Base-by-base conservation (phyloP, 352 stramenopile genomes). In the Phytophthora citricola region DNA sequence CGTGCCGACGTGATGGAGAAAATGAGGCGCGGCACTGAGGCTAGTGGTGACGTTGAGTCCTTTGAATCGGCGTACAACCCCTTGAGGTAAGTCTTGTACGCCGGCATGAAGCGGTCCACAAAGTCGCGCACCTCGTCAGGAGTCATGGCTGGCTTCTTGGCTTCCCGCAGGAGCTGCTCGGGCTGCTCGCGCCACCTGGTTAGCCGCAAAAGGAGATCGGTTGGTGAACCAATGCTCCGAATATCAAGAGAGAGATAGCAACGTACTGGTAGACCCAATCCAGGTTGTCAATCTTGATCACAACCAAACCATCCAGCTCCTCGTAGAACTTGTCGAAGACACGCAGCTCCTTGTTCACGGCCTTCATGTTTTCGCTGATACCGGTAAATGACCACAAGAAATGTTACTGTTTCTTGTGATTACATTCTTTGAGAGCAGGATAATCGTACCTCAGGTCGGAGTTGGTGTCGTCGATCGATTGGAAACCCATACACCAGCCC, bases 21-120 rank as follows among this genome's bases (percentile, higher is more conserved):
- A 32, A 89, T 63, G n/a, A 93, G 79, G 1, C 75, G 73, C 1
- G 83, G 83, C 5, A 86, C 53, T 4, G 43, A 44, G 1, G 68
- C 67, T 26, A 90, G 49, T 15, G 63, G 52, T 14, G 32, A 67
- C 3, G 38, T 54, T 17, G 34, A 67, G 27, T 62, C 41, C 32
- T 65, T 67, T 14, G 76, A 68, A 26, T 75, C 66, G 12, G 52
- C 64, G 73, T 96, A 95, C 39, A 96, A 69, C 0, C 34, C 63
- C 14, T 69, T 58, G 14, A 94, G 56, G 55, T 94, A 96, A 9
- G 78, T 71, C 31, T 87, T 72, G 73, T 96, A 96, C 24, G 82
- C 73, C 11, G 89, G 87, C 84, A 96, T 93, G 66, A 92, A 96
- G 62, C 89, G 86, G 57, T 95, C 84, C 41, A 96, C 83, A 69